Percentiles rank a stretch among this genome's conserved stretches.
Evolutionary conservation across 169 alveolate genomes (phyloP).

Genomic region (Eimeria maxima): DNA sequence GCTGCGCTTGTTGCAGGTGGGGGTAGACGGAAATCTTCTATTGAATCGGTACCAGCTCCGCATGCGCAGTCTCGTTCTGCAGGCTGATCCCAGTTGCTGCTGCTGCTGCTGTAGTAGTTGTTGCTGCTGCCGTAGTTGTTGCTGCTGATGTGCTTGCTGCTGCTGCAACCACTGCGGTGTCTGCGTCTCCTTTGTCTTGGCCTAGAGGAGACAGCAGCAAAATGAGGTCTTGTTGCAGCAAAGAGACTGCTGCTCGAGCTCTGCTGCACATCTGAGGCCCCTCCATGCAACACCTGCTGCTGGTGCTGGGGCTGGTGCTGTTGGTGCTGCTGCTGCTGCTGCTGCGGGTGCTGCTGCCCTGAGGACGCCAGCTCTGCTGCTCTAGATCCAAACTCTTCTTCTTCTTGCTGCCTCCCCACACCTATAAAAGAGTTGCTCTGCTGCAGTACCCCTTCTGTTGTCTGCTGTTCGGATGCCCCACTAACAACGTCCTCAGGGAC

Average conservation of each 20-base stretch:
- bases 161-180: constrained; percentile 12
- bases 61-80: background rate
- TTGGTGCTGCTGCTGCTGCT: constrained; percentile 57
- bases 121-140: too few relatives aligned
- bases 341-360: background rate
- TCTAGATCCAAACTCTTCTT: background rate
- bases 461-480: background rate
- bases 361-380: background rate
- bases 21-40: background rate
- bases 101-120: constrained; percentile 1
- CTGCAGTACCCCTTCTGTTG: constrained; percentile 6
- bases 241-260: constrained; percentile 37
- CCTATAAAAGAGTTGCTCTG: background rate
- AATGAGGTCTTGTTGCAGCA: background rate
- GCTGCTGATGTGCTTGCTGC: too few relatives aligned
- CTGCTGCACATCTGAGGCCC: constrained; percentile 29
- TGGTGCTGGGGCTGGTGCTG: constrained; percentile 26
- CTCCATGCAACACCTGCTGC: constrained; percentile 21
- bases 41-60: background rate
- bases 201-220: constrained; percentile 28
- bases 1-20: background rate
- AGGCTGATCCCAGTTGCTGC: constrained; percentile 2
- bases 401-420: background rate
- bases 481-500: background rate
- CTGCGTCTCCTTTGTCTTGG: constrained; percentile 15